These are phyloP conservation scores for Xanthoconium stramineum DNA, from an alignment of 768 basidiomycete genomes.

Conservation along the genomic window DNA sequence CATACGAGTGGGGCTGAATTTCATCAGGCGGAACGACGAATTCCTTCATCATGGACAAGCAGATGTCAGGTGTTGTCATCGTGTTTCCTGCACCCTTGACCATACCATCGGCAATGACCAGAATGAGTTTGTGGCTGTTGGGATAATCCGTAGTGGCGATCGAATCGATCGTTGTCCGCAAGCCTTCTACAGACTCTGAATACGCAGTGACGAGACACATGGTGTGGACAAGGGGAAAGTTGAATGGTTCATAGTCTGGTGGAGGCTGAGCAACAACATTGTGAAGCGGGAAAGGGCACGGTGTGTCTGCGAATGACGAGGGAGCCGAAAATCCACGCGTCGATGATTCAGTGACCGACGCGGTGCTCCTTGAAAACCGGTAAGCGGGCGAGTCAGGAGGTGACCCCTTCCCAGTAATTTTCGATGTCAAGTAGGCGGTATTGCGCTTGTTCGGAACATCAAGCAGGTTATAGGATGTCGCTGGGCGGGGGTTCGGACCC, in stretches of 20 bases:
- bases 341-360: slow-evolving; percentile 57
- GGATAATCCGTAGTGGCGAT: slow-evolving; percentile 98
- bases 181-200: slow-evolving; percentile 93
- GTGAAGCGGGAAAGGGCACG: slow-evolving; percentile 89
- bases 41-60: slow-evolving; percentile 96
- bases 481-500: slow-evolving; percentile 49
- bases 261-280: slow-evolving; percentile 93
- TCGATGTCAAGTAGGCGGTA: slow-evolving; percentile 46
- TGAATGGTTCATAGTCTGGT: slow-evolving; percentile 90
- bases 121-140: slow-evolving; percentile 92
- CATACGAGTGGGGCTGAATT: slow-evolving; percentile 92
- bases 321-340: slow-evolving; percentile 32
- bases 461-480: slow-evolving; percentile 64
- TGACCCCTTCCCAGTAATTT: slow-evolving; percentile 47
- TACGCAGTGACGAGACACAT: slow-evolving; percentile 98
- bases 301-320: slow-evolving; percentile 59
- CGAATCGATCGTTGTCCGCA: slow-evolving; percentile 97
- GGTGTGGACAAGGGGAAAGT: slow-evolving; percentile 89
- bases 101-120: slow-evolving; percentile 98
- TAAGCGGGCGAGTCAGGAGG: slow-evolving; percentile 72
- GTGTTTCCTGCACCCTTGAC: slow-evolving; percentile 93
- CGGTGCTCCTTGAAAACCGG: slow-evolving; percentile 76
- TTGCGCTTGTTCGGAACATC: slow-evolving; percentile 63
- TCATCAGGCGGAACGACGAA: slow-evolving; percentile 76
- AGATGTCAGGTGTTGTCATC: slow-evolving; percentile 91